A percentile compares a stretch with the other conserved stretches of the same genome.
Conservation (phyloP, 2,329 filamentous ascomycete genomes). For the Eutypella sp. region DNA sequence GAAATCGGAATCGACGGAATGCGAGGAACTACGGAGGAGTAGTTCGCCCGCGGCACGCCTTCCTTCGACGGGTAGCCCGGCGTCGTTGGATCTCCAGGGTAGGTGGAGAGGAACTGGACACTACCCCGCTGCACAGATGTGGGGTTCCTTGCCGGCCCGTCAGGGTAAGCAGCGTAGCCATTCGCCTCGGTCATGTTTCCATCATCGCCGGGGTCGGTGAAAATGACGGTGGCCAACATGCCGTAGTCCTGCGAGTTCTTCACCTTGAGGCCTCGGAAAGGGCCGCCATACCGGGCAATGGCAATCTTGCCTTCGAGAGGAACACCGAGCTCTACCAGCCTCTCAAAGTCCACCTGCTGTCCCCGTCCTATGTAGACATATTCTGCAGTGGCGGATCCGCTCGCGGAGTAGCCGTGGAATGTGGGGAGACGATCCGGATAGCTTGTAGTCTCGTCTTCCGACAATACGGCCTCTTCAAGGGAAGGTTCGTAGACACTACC, state of each 20-base stretch:
- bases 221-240: slow-evolving; percentile 68
- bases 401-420: slow-evolving; percentile 80
- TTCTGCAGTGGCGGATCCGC: slow-evolving; percentile 68
- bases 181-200: slow-evolving; percentile 70
- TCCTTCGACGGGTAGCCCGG: slow-evolving; percentile 77
- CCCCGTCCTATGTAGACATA: slow-evolving; percentile 78
- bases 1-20: slow-evolving; percentile 83
- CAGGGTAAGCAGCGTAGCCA: slow-evolving; percentile 66
- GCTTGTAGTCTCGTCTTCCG: slow-evolving; percentile 70
- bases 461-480: slow-evolving; percentile 66
- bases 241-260: slow-evolving; percentile 76
- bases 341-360: slow-evolving; percentile 67
- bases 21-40: slow-evolving; percentile 57
- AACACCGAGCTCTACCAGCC: slow-evolving; percentile 62
- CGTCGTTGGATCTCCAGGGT: slow-evolving; percentile 67
- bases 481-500: slow-evolving; percentile 57
- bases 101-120: slow-evolving; percentile 62
- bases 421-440: slow-evolving; percentile 65
- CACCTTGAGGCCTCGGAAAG: slow-evolving; percentile 78
- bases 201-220: slow-evolving; percentile 71
- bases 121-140: slow-evolving; percentile 76
- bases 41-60: slow-evolving; percentile 60
- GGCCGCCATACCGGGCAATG: slow-evolving; percentile 67
- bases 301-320: slow-evolving; percentile 73
- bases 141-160: slow-evolving; percentile 72